Conservation (phyloP, 495 filamentous ascomycete genomes). For the Talaromyces proteolyticus region DNA sequence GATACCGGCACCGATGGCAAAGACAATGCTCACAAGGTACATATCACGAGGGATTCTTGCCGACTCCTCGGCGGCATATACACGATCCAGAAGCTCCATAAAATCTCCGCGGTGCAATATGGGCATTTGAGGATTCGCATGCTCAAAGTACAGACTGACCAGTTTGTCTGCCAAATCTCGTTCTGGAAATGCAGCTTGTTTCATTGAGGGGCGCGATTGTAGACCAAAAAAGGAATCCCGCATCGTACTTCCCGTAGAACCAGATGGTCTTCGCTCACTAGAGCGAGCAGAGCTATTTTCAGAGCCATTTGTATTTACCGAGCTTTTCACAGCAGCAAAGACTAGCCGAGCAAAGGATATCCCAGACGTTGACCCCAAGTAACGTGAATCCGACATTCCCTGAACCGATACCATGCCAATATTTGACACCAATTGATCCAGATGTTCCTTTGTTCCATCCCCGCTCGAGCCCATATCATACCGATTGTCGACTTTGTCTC, state of each 20-base stretch:
- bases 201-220: constrained; percentile 82
- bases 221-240: constrained; percentile 93
- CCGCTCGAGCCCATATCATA: constrained; percentile 9
- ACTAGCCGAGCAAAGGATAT: constrained; percentile 94
- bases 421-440: constrained; percentile 71
- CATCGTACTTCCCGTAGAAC: constrained; percentile 64
- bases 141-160: constrained; percentile 83
- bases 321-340: constrained; percentile 88
- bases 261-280: constrained; percentile 39
- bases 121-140: constrained; percentile 93
- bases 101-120: constrained; percentile 86
- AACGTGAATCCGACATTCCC: constrained; percentile 69
- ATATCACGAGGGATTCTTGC: constrained; percentile 74
- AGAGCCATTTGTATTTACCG: constrained; percentile 50
- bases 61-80: constrained; percentile 63
- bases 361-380: constrained; percentile 80
- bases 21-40: constrained; percentile 96
- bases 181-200: constrained; percentile 78
- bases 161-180: constrained; percentile 64
- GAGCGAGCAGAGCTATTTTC: constrained; percentile 52
- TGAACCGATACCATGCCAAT: constrained; percentile 72
- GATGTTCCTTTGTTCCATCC: constrained; percentile 57
- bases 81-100: constrained; percentile 72
- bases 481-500: constrained; percentile 16
- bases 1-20: constrained; percentile 90